Evolutionary conservation across 805 yeast species (phyloP).

Genomic region (Starmerella powellii): DNA sequence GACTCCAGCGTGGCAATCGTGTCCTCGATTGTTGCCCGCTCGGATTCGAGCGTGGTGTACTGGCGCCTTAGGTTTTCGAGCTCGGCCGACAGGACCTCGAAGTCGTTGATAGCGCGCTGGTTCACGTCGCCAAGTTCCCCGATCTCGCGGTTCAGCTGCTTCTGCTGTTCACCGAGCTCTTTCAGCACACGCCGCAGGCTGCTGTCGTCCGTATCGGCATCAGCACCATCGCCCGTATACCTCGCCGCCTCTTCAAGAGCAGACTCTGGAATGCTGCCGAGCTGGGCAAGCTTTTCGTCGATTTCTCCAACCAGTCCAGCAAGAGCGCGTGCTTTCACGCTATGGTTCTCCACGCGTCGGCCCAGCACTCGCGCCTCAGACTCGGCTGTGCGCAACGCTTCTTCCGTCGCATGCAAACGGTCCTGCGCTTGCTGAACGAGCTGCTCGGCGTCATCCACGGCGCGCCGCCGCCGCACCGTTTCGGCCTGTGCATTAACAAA

Average conservation of each 20-base stretch:
- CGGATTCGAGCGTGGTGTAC: conserved; percentile 53
- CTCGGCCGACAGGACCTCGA: conserved; percentile 57
- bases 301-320: not conserved
- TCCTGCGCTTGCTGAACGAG: not conserved
- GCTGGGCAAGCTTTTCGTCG: not conserved
- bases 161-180: not conserved
- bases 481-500: not conserved
- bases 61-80: conserved; percentile 54
- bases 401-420: not conserved
- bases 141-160: conserved; percentile 31
- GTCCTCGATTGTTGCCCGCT: conserved; percentile 56
- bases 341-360: conserved; percentile 1
- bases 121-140: conserved; percentile 65
- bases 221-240: conserved; percentile 17
- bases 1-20: conserved; percentile 57
- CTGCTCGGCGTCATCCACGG: not conserved
- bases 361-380: not conserved
- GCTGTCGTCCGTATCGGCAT: conserved; percentile 38
- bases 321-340: conserved; percentile 3
- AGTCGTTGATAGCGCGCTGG: conserved; percentile 82
- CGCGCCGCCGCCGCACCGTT: not conserved
- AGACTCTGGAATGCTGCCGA: conserved; percentile 3
- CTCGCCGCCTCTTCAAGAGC: conserved; percentile 29
- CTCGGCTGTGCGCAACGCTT: not conserved
- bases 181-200: conserved; percentile 40